Evolutionary conservation across 805 yeast species (phyloP), one percentile per base, ranked within the genome.

Genomic region (Nakazawaea siamensis): DNA sequence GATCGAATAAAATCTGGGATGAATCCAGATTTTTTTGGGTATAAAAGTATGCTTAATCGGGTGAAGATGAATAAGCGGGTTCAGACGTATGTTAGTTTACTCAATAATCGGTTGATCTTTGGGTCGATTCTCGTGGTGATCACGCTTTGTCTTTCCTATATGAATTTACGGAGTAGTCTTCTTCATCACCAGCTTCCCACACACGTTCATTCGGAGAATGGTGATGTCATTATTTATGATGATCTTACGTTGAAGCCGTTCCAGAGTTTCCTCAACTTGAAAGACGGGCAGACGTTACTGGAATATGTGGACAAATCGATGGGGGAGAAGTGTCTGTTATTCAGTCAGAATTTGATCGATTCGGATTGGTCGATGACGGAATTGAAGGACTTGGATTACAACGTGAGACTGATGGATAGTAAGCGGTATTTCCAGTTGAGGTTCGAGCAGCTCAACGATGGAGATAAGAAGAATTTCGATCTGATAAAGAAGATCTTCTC

Each of bases 251-350:
- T 18, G 26, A 15, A 24, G 21, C 9, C 29, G 8, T 34, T 34
- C 30, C 26, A 34, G 17, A 20, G 18, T 12, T 24, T 34, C 14
- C 24, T 34, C 18, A 21, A 23, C 17, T 34, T 27, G 25, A 28
- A 28, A 27, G 29, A 24, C 25, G 32, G 28, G 23, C n/a, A n/a
- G n/a, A n/a, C n/a, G n/a, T 11, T 34, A 13, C 37, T 26, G n/a
- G 25, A 18, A 13, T 34, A 28, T 34, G 33, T 28, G 15, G 17
- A 15, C 3, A 35, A 21, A 16, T 33, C 60, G 4, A 46, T 61
- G 21, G 44, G 47, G 4, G 55, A 66, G 31, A 60, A 67, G 38
- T 73, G 80, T 48, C 48, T 54, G 25, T 40, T 54, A 4, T 73
- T 69, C 43, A 71, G 73, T 45, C 53, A 60, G 27, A 59, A 57